Evolutionary conservation across 768 basidiomycete genomes (phyloP).

Genomic region (Chalciporus chontae): DNA sequence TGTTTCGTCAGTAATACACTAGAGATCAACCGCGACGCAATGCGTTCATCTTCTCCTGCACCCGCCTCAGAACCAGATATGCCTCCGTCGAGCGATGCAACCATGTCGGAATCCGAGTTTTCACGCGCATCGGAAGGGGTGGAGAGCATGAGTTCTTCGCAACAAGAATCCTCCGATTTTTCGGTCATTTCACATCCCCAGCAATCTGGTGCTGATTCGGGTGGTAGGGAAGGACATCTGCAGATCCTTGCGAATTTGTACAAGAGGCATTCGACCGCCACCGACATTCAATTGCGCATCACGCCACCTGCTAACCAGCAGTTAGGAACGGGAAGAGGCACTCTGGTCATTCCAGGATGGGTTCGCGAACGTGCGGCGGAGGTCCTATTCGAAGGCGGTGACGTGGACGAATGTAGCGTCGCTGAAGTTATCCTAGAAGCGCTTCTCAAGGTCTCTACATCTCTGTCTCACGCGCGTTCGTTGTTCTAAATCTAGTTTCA

Average conservation of each 20-base stretch:
- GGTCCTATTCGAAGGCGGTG: slow-evolving; percentile 84
- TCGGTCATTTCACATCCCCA: slow-evolving; percentile 49
- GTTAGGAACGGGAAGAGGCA: slow-evolving; percentile 70
- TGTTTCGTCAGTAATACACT: slow-evolving; percentile 80
- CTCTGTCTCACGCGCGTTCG: background rate
- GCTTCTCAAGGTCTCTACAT: slow-evolving; percentile 58
- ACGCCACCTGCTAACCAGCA: slow-evolving; percentile 64
- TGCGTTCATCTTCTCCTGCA: slow-evolving; percentile 31
- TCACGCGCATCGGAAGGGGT: slow-evolving; percentile 47
- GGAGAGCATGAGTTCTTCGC: slow-evolving; percentile 48
- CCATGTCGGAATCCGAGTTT: slow-evolving; percentile 68
- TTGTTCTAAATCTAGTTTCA: background rate
- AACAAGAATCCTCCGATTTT: slow-evolving; percentile 49
- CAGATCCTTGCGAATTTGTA: slow-evolving; percentile 71
- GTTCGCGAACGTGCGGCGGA: slow-evolving; percentile 89
- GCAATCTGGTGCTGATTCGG: slow-evolving; percentile 23
- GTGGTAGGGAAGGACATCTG: slow-evolving; percentile 31
- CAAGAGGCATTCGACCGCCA: slow-evolving; percentile 72
- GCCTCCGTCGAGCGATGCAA: slow-evolving; percentile 48
- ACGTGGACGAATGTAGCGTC: slow-evolving; percentile 82
- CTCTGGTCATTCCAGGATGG: slow-evolving; percentile 90
- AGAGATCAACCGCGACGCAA: slow-evolving; percentile 33
- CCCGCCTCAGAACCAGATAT: slow-evolving; percentile 38
- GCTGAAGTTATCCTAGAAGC: slow-evolving; percentile 79
- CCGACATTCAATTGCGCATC: slow-evolving; percentile 67